These are phyloP conservation scores for Curvularia spicifera DNA, from an alignment of 2,329 filamentous ascomycete genomes.

Conservation along the genomic window DNA sequence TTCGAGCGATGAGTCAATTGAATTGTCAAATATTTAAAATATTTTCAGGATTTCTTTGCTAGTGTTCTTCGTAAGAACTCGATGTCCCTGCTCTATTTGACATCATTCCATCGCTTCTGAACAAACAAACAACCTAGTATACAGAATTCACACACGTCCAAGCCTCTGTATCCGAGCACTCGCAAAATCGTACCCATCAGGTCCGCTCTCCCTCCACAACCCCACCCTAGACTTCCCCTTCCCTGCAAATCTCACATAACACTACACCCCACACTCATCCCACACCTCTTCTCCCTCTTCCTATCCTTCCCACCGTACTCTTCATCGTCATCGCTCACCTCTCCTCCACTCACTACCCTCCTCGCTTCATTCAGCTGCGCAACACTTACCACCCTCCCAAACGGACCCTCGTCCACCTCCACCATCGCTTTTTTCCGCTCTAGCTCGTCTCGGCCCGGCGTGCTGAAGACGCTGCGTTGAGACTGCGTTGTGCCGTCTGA, in stretches of 20 bases:
- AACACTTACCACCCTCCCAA: conserved; percentile 25
- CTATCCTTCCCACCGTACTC: conserved; percentile 1
- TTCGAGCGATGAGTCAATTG: neutral
- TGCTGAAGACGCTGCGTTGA: conserved; percentile 30
- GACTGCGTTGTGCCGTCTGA: conserved; percentile 13
- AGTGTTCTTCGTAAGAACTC: neutral
- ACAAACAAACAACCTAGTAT: neutral
- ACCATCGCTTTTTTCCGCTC: conserved; percentile 38
- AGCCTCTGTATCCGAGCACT: neutral
- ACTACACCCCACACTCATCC: conserved; percentile 12
- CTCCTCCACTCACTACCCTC: conserved; percentile 19
- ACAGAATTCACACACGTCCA: too few relatives aligned
- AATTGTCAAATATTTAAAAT: too few relatives aligned
- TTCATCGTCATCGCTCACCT: neutral
- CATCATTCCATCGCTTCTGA: neutral
- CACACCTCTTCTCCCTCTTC: conserved; percentile 1
- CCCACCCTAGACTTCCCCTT: neutral
- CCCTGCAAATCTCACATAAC: conserved; percentile 5
- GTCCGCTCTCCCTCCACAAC: too few relatives aligned
- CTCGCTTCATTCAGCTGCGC: conserved; percentile 26
- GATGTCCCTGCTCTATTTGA: too few relatives aligned
- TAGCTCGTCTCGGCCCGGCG: conserved; percentile 41
- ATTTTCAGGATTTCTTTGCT: neutral
- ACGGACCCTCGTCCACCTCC: conserved; percentile 33
- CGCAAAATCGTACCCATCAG: neutral